phyloP scores from a whole-genome alignment of 1,139 yeast species.

The Candida sp. region DNA sequence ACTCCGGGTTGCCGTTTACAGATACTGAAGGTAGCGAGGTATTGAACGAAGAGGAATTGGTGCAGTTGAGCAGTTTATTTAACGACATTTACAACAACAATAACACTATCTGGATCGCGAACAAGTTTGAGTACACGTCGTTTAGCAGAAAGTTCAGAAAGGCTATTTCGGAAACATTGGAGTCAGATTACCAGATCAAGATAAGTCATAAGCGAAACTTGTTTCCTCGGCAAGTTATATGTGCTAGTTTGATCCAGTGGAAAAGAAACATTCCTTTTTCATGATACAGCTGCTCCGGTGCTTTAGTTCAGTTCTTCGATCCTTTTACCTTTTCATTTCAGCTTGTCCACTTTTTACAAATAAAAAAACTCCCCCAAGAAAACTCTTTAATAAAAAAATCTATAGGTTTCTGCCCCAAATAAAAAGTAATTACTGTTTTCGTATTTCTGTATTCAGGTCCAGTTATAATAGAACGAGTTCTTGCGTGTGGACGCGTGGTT shows the following conservation, averaged over 20 bases:
- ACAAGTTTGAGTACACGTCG: constrained; percentile 11
- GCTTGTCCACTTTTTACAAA: background rate
- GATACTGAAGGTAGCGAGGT: background rate
- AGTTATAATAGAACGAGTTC: too few species aligned
- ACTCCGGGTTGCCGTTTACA: constrained; percentile 9
- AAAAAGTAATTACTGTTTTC: background rate
- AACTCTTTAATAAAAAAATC: background rate
- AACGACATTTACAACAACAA: constrained; percentile 8
- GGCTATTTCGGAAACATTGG: constrained; percentile 7
- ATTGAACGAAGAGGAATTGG: constrained; percentile 7
- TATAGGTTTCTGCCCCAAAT: background rate
- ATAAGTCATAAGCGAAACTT: constrained; percentile 6
- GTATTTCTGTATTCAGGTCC: background rate
- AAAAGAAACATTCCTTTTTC: constrained; percentile 9
- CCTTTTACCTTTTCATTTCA: background rate
- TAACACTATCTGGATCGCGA: constrained; percentile 8
- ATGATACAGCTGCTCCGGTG: background rate
- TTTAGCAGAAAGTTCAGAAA: constrained; percentile 8
- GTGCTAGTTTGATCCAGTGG: constrained; percentile 13
- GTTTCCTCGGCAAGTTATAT: constrained; percentile 10
- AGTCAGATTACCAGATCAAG: constrained; percentile 6
- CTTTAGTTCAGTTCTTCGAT: background rate
- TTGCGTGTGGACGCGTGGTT: background rate
- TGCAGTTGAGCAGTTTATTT: constrained; percentile 7
- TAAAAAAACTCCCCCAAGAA: background rate